These are phyloP conservation scores for Coemansia asiatica DNA, from an alignment of 192 early-diverging fungal genomes.

Conservation along the genomic window DNA sequence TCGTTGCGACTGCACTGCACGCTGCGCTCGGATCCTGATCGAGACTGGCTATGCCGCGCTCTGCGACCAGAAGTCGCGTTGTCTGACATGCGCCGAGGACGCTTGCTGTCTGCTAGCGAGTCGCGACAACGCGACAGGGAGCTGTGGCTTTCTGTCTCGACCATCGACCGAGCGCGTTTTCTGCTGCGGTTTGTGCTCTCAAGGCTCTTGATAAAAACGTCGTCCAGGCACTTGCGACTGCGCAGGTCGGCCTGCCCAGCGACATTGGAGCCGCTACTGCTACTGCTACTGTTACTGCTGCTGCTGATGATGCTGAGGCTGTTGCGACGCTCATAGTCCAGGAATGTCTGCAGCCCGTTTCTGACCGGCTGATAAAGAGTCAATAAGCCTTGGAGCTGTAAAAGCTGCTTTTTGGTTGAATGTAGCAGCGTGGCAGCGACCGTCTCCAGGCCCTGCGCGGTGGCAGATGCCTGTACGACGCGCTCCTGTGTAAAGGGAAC, in stretches of 20 bases:
- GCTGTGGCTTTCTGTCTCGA: slow-evolving; percentile 2
- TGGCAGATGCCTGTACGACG: slow-evolving; percentile 32
- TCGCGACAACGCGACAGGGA: neutral
- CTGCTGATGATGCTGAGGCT: neutral
- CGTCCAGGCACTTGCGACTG: no score
- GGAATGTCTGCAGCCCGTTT: slow-evolving; percentile 32
- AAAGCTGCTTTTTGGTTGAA: slow-evolving; percentile 15
- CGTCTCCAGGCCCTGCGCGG: slow-evolving; percentile 13
- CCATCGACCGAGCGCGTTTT: slow-evolving; percentile 34
- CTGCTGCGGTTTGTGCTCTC: neutral
- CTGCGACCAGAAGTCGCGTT: neutral
- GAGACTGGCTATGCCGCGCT: neutral
- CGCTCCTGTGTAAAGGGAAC: slow-evolving; percentile 48
- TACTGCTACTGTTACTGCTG: no score
- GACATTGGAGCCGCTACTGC: neutral
- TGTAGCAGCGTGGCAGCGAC: slow-evolving; percentile 16
- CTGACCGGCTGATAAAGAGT: slow-evolving; percentile 31
- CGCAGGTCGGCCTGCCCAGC: no score
- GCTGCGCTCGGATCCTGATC: neutral
- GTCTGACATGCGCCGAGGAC: slow-evolving; percentile 34
- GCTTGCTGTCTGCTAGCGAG: slow-evolving; percentile 13
- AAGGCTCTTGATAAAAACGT: no score
- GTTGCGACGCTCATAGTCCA: slow-evolving; percentile 20
- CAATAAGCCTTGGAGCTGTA: slow-evolving; percentile 13
- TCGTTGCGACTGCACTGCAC: neutral